Evolutionary conservation across 768 basidiomycete genomes (phyloP), one percentile per base, ranked within the genome.

Genomic region (Hirschioporus abietinus): DNA sequence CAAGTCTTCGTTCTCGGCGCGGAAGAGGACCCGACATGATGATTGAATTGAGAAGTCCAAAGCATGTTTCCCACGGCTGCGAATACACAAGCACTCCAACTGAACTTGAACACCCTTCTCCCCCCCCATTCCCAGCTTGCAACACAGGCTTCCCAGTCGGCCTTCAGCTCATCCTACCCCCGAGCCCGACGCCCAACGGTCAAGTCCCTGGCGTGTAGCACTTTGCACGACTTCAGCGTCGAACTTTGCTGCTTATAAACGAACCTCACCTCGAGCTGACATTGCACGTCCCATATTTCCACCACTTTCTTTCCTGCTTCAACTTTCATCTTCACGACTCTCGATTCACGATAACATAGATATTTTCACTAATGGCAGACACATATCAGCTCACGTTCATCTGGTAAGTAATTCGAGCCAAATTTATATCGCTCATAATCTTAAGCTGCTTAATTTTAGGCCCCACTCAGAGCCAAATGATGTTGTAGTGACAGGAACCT

Each of bases 401-500:
- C 24, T 61, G 60, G 60, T 61, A 15, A 25, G 60, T 23, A 15
- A 59, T 24, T 25, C 60, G 23, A 15, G 60, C 60, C 60, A 61
- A 9, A 34, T 25, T 15, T 34, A 61, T 9, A 2, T 61, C 18
- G 7, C 9, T 61, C 5, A 7, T 61, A 24, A 18, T 17, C 60
- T 25, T 61, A 25, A 12, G 23, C 60, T 52, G 42, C 42, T 52
- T 52, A 52, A 52, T 58, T 66, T 20, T 68, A 91, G 90, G 89
- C 89, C 88, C 20, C 82, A 85, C 69, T 68, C 79, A 34, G 80
- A 82, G 63, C 83, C 88, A 58, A 78, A 72, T 62, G 75, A 79
- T 62, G 90, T 92, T 68, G 82, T 91, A 72, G 84, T 88, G 66
- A 91, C 90, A 24, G 92, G 92, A 42, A 84, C 88, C 34, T 93